phyloP scores from a whole-genome alignment of 768 basidiomycete species.

The Tricholoma furcatifolium region DNA sequence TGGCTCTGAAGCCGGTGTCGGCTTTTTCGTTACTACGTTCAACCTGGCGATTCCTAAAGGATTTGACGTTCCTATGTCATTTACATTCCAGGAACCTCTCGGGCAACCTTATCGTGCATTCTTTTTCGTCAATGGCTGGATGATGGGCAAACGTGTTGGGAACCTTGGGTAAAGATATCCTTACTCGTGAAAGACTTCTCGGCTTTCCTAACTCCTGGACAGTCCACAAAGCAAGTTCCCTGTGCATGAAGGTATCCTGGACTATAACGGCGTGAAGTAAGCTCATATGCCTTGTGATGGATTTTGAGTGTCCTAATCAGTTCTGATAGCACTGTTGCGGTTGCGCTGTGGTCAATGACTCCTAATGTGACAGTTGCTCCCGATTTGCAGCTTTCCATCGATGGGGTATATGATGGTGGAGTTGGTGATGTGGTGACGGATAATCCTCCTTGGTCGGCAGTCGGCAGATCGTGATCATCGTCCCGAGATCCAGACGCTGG shows the following conservation, averaged over 20 bases:
- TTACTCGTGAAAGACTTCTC: background rate
- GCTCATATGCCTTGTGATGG: conserved; percentile 17
- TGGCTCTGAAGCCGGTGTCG: conserved; percentile 59
- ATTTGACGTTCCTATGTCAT: conserved; percentile 69
- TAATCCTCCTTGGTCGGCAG: conserved; percentile 58
- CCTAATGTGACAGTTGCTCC: conserved; percentile 45
- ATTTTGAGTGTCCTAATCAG: background rate
- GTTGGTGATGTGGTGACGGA: conserved; percentile 54
- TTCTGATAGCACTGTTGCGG: conserved; percentile 46
- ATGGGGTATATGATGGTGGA: conserved; percentile 63
- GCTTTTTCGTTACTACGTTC: conserved; percentile 81
- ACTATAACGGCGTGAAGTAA: conserved; percentile 72
- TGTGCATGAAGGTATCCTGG: conserved; percentile 76
- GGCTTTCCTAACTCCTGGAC: conserved; percentile 2
- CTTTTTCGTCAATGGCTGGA: conserved; percentile 86
- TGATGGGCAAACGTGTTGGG: conserved; percentile 79
- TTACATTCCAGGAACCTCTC: conserved; percentile 60
- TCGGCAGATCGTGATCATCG: conserved; percentile 22
- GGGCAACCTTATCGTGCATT: conserved; percentile 70
- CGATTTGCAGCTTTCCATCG: conserved; percentile 50
- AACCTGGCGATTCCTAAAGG: conserved; percentile 55
- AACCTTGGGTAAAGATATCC: conserved; percentile 60
- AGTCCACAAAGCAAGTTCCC: conserved; percentile 83
- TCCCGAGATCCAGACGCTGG: background rate
- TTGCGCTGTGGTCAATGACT: conserved; percentile 72